Evolutionary conservation across 73 alveolate genomes (phyloP).

Genomic region (Paramecium bursaria): DNA sequence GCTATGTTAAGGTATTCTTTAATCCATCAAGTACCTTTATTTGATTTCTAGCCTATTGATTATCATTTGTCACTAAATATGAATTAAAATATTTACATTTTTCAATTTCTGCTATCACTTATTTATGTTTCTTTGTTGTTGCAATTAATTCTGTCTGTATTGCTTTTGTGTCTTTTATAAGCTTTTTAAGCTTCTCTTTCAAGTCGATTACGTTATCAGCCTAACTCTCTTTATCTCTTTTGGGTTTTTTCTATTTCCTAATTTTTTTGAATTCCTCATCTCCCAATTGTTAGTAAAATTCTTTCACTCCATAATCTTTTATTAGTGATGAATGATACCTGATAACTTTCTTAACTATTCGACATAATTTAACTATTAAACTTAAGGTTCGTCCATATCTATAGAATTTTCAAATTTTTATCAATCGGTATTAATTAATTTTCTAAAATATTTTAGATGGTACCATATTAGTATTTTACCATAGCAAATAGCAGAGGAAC

Average conservation of each 20-base stretch:
- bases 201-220: conserved; percentile 11
- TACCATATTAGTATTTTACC: not conserved
- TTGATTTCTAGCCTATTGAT: not conserved
- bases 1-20: not conserved
- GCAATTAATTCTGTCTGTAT: not conserved
- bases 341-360: conserved; percentile 4
- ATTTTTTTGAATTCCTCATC: conserved; percentile 51
- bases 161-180: conserved; percentile 4
- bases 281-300: not conserved
- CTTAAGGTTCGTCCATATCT: not conserved
- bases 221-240: not conserved
- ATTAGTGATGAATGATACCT: no score
- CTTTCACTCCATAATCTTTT: no score
- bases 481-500: conserved; percentile 29
- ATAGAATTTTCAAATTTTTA: not conserved
- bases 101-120: conserved; percentile 2
- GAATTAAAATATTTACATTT: conserved; percentile 19
- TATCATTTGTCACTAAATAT: conserved; percentile 6
- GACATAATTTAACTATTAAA: not conserved
- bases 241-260: conserved; percentile 1
- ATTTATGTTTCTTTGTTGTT: conserved; percentile 1
- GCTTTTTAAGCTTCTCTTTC: not conserved
- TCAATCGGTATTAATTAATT: not conserved
- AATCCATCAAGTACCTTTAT: conserved; percentile 13
- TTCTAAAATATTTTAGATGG: not conserved